Evolutionary conservation across 805 yeast genomes (phyloP), one percentile per base, ranked within the genome.

Genomic region (Myxozyma sirexii): DNA sequence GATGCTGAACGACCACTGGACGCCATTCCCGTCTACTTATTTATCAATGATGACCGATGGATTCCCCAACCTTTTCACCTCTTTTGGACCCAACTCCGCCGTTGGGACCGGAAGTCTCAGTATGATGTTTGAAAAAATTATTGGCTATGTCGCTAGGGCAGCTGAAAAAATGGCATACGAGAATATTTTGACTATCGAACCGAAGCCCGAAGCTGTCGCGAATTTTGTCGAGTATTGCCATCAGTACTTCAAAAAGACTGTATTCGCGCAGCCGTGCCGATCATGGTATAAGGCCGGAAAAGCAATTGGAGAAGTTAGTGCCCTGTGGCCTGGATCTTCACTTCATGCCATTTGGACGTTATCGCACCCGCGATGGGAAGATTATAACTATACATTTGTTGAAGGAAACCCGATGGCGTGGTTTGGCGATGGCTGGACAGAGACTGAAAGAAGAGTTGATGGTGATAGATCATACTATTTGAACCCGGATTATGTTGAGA

Each of bases 261-360:
- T 52, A 6, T 59, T 44, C 26, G n/a, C 53, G 2, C 21, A 35
- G 45, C 48, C 59, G 2, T 59, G 63, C 45, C 39, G 59, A 10
- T 50, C 59, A 3, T 59, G 63, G 63, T 59, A 54, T 41, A 59
- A 59, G 38, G 54, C 54, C 1, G 63, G 63, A 13, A 54, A 33
- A 19, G 35, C 23, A 7, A 46, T 39, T 3, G 65, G 65, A 0
- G 41, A 39, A 23, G 45, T 60, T 7, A 42, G 35, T 8, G 52
- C 57, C 6, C 45, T 62, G n/a, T 62, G 65, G 65, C 65, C 65
- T 27, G 65, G 65, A n/a, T 49, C 56, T 6, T 51, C 60, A 4
- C 21, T 59, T 23, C 65, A 62, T 26, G 41, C 55, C 4, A 38
- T 62, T 3, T 33, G 23, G 19, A 52, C 60, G 2, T 48, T 60